These are phyloP conservation scores for Carex pumila DNA, from an alignment of 176 grass and related monocot genomes.

Conservation along the genomic window DNA sequence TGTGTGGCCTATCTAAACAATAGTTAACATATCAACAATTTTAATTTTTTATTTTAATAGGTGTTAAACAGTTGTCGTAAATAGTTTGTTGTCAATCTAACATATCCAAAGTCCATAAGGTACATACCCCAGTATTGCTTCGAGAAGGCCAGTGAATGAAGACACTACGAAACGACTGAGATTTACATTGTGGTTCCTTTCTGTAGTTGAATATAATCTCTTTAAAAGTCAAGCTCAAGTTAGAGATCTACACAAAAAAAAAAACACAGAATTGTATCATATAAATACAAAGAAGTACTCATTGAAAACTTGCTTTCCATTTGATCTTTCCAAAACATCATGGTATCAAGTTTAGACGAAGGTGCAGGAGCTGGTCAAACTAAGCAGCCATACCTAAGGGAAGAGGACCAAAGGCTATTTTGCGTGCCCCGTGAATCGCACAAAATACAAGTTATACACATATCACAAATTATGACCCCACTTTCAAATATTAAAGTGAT, in stretches of 20 bases:
- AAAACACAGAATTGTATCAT: slow-evolving; percentile 4
- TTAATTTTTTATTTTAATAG: neutral
- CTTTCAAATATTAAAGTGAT: neutral
- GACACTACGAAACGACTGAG: slow-evolving; percentile 92
- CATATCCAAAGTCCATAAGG: neutral
- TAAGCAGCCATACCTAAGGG: neutral
- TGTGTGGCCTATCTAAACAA: neutral
- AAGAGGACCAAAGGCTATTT: neutral
- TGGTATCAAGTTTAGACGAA: neutral
- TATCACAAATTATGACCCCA: neutral
- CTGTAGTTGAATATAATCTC: slow-evolving; percentile 96
- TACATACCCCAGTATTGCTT: slow-evolving; percentile 65
- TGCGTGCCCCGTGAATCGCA: neutral
- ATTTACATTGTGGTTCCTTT: slow-evolving; percentile 96
- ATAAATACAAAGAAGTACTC: neutral
- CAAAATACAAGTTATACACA: neutral
- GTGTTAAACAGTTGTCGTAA: neutral
- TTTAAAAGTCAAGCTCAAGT: slow-evolving; percentile 83
- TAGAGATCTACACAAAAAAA: slow-evolving; percentile 52
- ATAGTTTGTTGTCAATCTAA: neutral
- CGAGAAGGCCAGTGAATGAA: slow-evolving; percentile 75
- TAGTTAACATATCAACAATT: neutral
- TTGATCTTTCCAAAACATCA: neutral
- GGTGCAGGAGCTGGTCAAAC: neutral
- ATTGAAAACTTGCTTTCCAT: neutral